Evolutionary conservation across 2,329 filamentous ascomycete genomes (phyloP).

Genomic region (Ophiognomonia clavigignenti-juglandacearum): DNA sequence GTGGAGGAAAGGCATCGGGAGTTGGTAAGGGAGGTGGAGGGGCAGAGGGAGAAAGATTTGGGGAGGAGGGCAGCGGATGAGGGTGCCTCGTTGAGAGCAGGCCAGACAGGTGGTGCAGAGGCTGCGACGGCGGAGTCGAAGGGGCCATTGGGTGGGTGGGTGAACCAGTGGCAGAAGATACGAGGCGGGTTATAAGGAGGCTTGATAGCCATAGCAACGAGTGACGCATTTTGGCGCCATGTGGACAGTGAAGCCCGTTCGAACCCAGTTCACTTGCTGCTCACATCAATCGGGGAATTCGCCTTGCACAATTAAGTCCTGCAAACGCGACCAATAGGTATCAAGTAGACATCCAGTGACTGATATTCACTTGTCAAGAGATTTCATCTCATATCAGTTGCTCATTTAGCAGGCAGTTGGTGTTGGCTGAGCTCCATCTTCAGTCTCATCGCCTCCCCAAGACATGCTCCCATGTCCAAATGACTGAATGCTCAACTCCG

Average conservation of each 20-base stretch:
- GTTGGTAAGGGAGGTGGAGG: conserved; percentile 44
- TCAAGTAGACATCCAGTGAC: too few relatives aligned
- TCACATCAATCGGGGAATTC: too few relatives aligned
- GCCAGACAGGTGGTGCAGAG: conserved; percentile 22
- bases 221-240: neutral
- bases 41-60: conserved; percentile 29
- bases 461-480: neutral
- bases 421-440: conserved; percentile 1
- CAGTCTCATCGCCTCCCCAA: neutral
- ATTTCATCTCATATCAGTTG: conserved; percentile 5
- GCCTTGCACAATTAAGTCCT: neutral
- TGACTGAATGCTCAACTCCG: conserved; percentile 1
- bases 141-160: conserved; percentile 46
- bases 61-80: conserved; percentile 25
- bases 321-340: too few relatives aligned
- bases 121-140: conserved; percentile 32
- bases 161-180: conserved; percentile 59
- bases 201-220: neutral
- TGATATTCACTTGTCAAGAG: neutral
- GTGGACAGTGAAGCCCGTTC: too few relatives aligned
- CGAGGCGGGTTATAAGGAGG: conserved; percentile 42
- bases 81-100: conserved; percentile 29
- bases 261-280: too few relatives aligned
- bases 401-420: conserved; percentile 7
- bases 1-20: conserved; percentile 70